These are phyloP conservation scores for Persicaria maculosa DNA, from an alignment of 148 eudicot genomes.

Conservation along the genomic window DNA sequence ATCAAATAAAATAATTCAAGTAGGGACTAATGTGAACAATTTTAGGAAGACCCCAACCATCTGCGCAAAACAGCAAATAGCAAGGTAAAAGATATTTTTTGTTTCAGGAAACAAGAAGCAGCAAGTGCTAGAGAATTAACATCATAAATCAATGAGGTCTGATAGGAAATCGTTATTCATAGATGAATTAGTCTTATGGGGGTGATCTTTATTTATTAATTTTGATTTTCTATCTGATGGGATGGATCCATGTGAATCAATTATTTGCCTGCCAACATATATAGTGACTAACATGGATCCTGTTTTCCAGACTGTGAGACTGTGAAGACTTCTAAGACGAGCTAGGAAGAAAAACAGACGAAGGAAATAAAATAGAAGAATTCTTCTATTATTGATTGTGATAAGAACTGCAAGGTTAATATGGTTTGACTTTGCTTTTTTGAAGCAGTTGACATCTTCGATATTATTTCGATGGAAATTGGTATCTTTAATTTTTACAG, in stretches of 20 bases:
- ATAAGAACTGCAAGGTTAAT: slow-evolving; percentile 34
- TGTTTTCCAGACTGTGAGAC: slow-evolving; percentile 51
- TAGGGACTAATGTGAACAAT: no score
- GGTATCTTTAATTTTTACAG: neutral
- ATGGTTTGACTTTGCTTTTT: neutral
- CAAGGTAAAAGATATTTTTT: no score
- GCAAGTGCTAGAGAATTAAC: neutral
- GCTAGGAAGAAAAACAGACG: slow-evolving; percentile 71
- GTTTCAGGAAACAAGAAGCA: no score
- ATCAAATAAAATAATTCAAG: no score
- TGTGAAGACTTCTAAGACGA: slow-evolving; percentile 42
- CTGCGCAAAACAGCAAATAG: no score
- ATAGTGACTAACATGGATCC: neutral
- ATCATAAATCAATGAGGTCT: neutral
- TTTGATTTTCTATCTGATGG: neutral
- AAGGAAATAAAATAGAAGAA: slow-evolving; percentile 60
- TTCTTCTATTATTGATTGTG: slow-evolving; percentile 31
- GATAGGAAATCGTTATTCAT: neutral
- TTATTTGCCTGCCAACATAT: slow-evolving; percentile 1
- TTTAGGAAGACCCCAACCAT: no score
- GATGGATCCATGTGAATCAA: neutral
- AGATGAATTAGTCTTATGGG: neutral
- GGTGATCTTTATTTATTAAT: neutral
- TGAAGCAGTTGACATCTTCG: neutral
- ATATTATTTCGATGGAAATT: neutral